Percentiles rank a stretch among this genome's conserved stretches.
Conservation (phyloP, 495 filamentous ascomycete genomes). For the Aspergillus homomorphus region DNA sequence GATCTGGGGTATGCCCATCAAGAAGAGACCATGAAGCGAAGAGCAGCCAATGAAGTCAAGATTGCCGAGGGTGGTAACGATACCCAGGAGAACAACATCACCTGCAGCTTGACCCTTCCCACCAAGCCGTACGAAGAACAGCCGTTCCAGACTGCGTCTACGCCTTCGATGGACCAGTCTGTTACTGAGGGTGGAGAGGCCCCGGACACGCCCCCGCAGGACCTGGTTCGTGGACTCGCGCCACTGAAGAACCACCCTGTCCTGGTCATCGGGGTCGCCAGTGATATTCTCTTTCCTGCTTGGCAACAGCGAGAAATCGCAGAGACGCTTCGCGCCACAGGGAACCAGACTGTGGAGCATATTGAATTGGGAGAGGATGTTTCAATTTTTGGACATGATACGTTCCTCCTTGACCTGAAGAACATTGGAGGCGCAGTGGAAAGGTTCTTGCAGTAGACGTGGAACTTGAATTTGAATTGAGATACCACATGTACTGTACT, state of each 20-base stretch:
- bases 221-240: slow-evolving; percentile 73
- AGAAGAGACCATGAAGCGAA: slow-evolving; percentile 41
- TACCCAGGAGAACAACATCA: slow-evolving; percentile 30
- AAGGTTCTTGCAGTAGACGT: slow-evolving; percentile 59
- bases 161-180: slow-evolving; percentile 25
- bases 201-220: slow-evolving; percentile 55
- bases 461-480: no score
- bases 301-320: slow-evolving; percentile 98
- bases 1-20: slow-evolving; percentile 76
- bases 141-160: slow-evolving; percentile 41
- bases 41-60: slow-evolving; percentile 49
- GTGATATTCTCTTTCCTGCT: slow-evolving; percentile 94
- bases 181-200: slow-evolving; percentile 7
- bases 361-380: slow-evolving; percentile 88
- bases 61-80: slow-evolving; percentile 37
- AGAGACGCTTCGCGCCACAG: slow-evolving; percentile 68
- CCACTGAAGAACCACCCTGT: slow-evolving; percentile 70
- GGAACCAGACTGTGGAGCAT: slow-evolving; percentile 78
- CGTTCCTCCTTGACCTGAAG: slow-evolving; percentile 89
- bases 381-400: slow-evolving; percentile 94
- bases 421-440: slow-evolving; percentile 82
- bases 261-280: slow-evolving; percentile 89
- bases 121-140: slow-evolving; percentile 82
- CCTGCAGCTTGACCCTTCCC: slow-evolving; percentile 83
- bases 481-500: no score